Percentiles rank a stretch among this genome's conserved stretches.
These are phyloP conservation scores for Trichosporon sp. DNA, from an alignment of 1,284 basidiomycete species.

Conservation along the genomic window DNA sequence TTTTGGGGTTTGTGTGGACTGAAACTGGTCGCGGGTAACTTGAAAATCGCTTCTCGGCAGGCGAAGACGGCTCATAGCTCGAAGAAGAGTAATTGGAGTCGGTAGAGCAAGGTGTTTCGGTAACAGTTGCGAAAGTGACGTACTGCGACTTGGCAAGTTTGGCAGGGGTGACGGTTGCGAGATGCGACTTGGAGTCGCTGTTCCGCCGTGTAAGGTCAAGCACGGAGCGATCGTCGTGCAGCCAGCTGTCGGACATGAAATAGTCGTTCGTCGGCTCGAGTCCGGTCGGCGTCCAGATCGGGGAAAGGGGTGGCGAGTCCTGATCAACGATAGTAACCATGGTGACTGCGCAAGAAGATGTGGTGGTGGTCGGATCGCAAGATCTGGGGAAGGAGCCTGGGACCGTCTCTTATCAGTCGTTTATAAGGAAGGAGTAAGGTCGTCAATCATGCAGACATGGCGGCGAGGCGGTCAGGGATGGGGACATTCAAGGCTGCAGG, in stretches of 20 bases:
- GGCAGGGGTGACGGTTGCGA: neutral
- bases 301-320: neutral
- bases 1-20: neutral
- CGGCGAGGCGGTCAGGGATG: neutral
- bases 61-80: neutral
- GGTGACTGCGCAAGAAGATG: neutral
- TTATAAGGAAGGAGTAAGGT: neutral
- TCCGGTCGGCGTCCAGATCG: neutral
- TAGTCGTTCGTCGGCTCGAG: neutral
- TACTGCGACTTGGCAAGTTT: neutral
- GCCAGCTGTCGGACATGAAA: neutral
- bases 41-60: neutral
- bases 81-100: neutral
- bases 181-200: neutral
- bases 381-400: neutral
- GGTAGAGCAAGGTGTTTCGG: neutral
- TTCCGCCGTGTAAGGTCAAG: neutral
- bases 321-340: neutral
- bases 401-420: neutral
- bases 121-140: neutral
- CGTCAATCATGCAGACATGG: neutral
- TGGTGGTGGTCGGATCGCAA: neutral
- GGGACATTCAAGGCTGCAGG: neutral
- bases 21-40: neutral
- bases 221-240: neutral